These are phyloP conservation scores for Striga hermonthica DNA, from an alignment of 305 asterid species.

Conservation along the genomic window DNA sequence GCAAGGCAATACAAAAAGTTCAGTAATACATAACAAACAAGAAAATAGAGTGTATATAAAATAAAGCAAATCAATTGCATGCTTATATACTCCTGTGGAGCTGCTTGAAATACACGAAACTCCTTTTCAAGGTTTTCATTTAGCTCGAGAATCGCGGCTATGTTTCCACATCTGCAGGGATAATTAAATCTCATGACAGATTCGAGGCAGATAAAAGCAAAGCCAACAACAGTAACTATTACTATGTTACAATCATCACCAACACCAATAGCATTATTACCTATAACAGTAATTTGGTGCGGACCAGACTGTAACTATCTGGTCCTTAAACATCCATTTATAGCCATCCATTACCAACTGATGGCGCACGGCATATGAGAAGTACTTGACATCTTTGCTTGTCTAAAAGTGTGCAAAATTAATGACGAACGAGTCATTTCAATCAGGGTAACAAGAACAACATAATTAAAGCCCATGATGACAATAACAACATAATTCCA, in stretches of 20 bases:
- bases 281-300: conserved; percentile 98
- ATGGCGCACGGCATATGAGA: conserved; percentile 98
- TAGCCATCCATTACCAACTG: conserved; percentile 98
- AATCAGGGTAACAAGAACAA: no score
- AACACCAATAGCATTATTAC: conserved; percentile 32
- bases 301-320: conserved; percentile 98
- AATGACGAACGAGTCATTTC: no score
- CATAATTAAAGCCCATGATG: no score
- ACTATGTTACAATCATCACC: neutral
- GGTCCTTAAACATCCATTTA: conserved; percentile 93
- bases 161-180: conserved; percentile 85
- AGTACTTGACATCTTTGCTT: no score
- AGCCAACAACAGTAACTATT: neutral
- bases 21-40: conserved; percentile 1
- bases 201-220: conserved; percentile 7
- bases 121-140: conserved; percentile 74
- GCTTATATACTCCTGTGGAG: conserved; percentile 74
- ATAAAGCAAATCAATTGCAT: conserved; percentile 4
- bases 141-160: conserved; percentile 93
- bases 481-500: no score
- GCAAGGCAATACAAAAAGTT: conserved; percentile 8
- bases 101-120: conserved; percentile 90
- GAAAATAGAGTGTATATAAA: neutral
- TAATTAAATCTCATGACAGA: conserved; percentile 18
- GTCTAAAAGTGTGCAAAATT: no score